Conservation (phyloP, 306 rosid genomes). For the Lagenaria siceraria region DNA sequence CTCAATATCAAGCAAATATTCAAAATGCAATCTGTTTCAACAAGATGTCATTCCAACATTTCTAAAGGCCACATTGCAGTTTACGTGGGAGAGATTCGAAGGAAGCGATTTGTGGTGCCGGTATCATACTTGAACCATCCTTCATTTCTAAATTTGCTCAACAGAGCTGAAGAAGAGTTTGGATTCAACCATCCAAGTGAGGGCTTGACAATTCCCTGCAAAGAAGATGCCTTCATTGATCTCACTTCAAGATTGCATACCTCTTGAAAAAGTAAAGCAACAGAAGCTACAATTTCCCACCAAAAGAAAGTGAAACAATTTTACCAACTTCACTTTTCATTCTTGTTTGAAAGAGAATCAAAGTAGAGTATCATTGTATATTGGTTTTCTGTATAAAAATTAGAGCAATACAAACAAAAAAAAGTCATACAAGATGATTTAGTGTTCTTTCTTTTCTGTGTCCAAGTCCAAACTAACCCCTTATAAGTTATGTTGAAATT, state of each 20-base stretch:
- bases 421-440: neutral
- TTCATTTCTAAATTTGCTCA: conserved; percentile 26
- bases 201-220: conserved; percentile 42
- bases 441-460: neutral
- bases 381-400: neutral
- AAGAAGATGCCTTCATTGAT: conserved; percentile 26
- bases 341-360: neutral
- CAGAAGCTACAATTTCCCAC: neutral
- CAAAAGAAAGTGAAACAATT: neutral
- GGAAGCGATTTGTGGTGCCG: conserved; percentile 30
- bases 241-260: conserved; percentile 16
- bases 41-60: conserved; percentile 9
- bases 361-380: neutral
- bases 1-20: neutral
- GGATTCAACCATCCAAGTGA: conserved; percentile 48
- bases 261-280: neutral
- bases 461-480: neutral
- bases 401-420: neutral
- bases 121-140: conserved; percentile 28
- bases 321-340: neutral
- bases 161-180: conserved; percentile 37
- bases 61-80: conserved; percentile 40
- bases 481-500: no score
- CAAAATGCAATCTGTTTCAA: neutral
- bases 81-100: conserved; percentile 31